Conservation (phyloP, 2,329 filamentous ascomycete genomes). For the Acephala macrosclerotiorum region DNA sequence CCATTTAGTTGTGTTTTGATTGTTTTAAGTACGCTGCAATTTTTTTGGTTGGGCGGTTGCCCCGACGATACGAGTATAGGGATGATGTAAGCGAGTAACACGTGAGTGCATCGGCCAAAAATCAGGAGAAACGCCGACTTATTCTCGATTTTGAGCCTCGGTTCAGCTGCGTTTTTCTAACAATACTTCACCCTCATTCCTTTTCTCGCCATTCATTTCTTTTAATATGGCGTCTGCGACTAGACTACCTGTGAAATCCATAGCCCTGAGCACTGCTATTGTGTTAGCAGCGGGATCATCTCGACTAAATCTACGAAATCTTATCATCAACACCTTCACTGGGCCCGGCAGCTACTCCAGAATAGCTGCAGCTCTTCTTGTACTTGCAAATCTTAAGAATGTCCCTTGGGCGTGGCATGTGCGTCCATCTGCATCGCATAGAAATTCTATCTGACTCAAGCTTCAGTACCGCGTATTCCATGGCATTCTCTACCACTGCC, state of each 20-base stretch:
- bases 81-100: too few relatives aligned
- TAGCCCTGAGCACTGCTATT: constrained; percentile 35
- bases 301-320: constrained; percentile 31
- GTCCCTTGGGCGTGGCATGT: constrained; percentile 67
- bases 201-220: constrained; percentile 2
- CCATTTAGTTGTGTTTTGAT: too few relatives aligned
- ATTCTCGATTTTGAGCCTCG: too few relatives aligned
- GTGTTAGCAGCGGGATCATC: constrained; percentile 34
- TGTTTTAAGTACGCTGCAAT: too few relatives aligned
- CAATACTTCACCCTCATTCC: neutral
- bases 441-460: neutral
- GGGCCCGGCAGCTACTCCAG: constrained; percentile 43
- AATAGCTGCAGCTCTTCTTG: constrained; percentile 46
- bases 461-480: constrained; percentile 54
- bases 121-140: too few relatives aligned
- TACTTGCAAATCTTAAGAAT: constrained; percentile 63
- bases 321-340: constrained; percentile 37
- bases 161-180: too few relatives aligned
- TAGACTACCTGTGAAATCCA: constrained; percentile 39
- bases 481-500: constrained; percentile 53
- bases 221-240: constrained; percentile 43
- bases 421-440: constrained; percentile 40
- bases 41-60: too few relatives aligned
- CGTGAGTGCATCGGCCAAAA: too few relatives aligned
- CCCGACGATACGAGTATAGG: too few relatives aligned